Conservation (phyloP, 352 stramenopile genomes). For the Aphanomyces stellatus region DNA sequence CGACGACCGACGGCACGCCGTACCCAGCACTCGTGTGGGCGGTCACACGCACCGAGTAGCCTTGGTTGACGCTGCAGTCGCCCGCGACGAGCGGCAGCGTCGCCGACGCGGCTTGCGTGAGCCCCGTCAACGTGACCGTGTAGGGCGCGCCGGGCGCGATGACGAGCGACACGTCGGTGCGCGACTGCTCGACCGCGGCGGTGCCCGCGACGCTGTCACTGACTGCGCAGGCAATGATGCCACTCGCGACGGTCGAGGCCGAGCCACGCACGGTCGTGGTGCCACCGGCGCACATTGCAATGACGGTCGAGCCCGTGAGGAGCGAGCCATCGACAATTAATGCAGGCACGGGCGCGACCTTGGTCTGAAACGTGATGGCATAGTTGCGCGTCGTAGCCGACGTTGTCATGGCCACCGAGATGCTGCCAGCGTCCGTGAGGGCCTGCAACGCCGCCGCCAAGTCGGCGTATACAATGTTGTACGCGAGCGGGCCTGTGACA, state of each 20-base stretch:
- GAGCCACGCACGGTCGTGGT: conserved; percentile 22
- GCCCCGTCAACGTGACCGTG: conserved; percentile 36
- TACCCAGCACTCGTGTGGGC: conserved; percentile 59
- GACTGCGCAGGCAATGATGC: conserved; percentile 35
- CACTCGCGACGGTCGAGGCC: conserved; percentile 21
- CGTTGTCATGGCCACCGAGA: conserved; percentile 44
- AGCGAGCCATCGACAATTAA: conserved; percentile 32
- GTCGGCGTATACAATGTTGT: conserved; percentile 50
- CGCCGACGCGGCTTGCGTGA: conserved; percentile 34
- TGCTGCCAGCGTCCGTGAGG: conserved; percentile 66
- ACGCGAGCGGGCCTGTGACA: conserved; percentile 45
- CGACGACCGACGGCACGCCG: conserved; percentile 39
- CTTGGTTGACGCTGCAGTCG: conserved; percentile 30
- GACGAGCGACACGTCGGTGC: conserved; percentile 38
- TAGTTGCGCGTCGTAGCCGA: conserved; percentile 33
- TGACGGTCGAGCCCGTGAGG: conserved; percentile 29
- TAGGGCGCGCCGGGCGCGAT: conserved; percentile 41
- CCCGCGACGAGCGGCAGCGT: conserved; percentile 28
- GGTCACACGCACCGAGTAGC: conserved; percentile 54
- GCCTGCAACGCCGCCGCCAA: conserved; percentile 74
- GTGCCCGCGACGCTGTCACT: conserved; percentile 37
- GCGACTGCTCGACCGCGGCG: conserved; percentile 28
- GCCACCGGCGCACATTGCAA: conserved; percentile 47
- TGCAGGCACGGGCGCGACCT: conserved; percentile 25
- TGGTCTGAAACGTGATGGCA: conserved; percentile 48